phyloP scores from a whole-genome alignment of 2,329 filamentous ascomycete species.

The Epichloe coenophiala region DNA sequence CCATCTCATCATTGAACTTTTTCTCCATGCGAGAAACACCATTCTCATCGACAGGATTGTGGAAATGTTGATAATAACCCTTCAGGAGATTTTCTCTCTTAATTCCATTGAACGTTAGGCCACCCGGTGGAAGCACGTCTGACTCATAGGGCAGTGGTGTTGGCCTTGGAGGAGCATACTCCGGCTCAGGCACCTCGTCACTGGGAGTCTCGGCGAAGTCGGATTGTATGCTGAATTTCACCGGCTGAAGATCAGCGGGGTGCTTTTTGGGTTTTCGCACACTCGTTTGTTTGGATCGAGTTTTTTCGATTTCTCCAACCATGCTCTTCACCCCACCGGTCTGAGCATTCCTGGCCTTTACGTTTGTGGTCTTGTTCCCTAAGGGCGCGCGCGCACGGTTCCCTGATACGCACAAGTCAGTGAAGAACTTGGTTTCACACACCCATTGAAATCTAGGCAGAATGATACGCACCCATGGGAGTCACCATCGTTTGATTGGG shows the following conservation, averaged over 20 bases:
- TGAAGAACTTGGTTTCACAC: neutral
- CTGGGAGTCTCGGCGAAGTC: constrained; percentile 32
- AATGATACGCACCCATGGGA: constrained; percentile 53
- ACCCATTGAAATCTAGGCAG: neutral
- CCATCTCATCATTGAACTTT: constrained; percentile 41
- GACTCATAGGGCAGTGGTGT: constrained; percentile 55
- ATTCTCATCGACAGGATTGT: constrained; percentile 52
- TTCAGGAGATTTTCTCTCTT: constrained; percentile 45
- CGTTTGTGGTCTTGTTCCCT: constrained; percentile 93
- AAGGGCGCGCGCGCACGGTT: constrained; percentile 60
- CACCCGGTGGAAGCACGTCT: constrained; percentile 48
- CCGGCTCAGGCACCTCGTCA: constrained; percentile 71
- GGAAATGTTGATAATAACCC: constrained; percentile 48
- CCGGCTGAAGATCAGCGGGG: constrained; percentile 34
- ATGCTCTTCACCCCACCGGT: constrained; percentile 49
- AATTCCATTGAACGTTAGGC: constrained; percentile 42
- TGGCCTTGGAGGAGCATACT: constrained; percentile 73
- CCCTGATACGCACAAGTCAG: constrained; percentile 12
- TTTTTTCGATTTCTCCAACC: constrained; percentile 45
- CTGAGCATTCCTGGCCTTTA: constrained; percentile 59
- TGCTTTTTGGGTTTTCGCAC: constrained; percentile 46
- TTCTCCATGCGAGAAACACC: constrained; percentile 50
- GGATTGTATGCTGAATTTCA: constrained; percentile 50
- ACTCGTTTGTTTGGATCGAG: constrained; percentile 44
- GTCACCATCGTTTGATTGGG: constrained; percentile 54